Evolutionary conservation across 2,329 filamentous ascomycete genomes (phyloP), one percentile per base, ranked within the genome.

Genomic region (Hyphodiscus sp.): DNA sequence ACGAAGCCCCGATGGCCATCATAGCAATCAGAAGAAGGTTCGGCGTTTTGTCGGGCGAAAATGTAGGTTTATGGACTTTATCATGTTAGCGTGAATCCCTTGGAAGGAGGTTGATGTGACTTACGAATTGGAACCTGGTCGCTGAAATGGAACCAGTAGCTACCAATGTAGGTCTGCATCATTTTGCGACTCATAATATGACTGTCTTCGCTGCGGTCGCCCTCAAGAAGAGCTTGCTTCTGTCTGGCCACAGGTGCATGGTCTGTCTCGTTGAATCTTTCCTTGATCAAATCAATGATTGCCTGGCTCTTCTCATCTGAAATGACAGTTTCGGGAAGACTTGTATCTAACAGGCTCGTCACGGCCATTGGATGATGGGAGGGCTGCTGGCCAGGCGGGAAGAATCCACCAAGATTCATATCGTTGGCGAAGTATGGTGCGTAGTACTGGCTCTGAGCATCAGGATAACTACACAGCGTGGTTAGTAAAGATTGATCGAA

Each of bases 111-210:
- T 1, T 50, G 15, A 10, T 16, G 20, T 19, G 20, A 56, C 65
- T 53, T 58, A 69, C 67, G 76, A 55, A 99, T 96, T 1, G 94
- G 94, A 58, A 97, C 78, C 68, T 97, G 94, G 51, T 91, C 87
- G 69, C 94, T 95, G 65, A 96, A 95, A 69, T 96, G 87, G 50
- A 87, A 79, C 94, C 94, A 99, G 70, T 95, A 99, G 1, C 91
- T 95, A 11, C 85, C 81, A 60, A 95, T 91, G 66, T 96, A 97
- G 2, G 85, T 86, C 71, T 96, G 90, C 87, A 97, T 95, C 89
- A 96, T 96, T 64, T 87, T 83, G 63, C 91, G 78, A 69, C 92
- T 95, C 57, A 97, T 74, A 74, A 85, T 79, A 56, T 86, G 82
- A 20, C 74, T 71, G 50, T 81, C 78, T 30, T 81, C 73, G 49